Base-by-base conservation (phyloP, 2,329 filamentous ascomycete genomes). In the Aureobasidium sp. region DNA sequence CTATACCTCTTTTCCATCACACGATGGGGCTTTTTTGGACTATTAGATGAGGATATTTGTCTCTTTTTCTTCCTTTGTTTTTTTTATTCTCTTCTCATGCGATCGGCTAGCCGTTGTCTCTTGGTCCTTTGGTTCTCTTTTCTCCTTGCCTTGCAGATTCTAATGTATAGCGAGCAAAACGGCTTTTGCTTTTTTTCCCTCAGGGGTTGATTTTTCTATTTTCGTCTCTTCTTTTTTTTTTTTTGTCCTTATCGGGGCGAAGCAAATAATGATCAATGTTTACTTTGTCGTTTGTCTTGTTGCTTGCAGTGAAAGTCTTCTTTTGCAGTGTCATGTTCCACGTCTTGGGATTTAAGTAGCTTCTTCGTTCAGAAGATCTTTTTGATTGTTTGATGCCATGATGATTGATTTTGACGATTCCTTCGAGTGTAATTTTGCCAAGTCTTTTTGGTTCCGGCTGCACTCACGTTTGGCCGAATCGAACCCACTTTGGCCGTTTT, bases 131-230 rank as follows among this genome's bases (percentile, higher is more conserved):
- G 34, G 45, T 9, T 60, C 44, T 20, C 42, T 48, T 20, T 29
- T 39, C 25, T 17, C 31, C 17, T 41, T 31, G 27, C n/a, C 3
- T 25, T 51, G 31, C 31, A 31, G 25, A n/a, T 12, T 44, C 8
- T 59, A 59, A 59, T 59, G 55, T 59, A 48, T 59, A 59, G 42
- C 55, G 42, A 59, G 20, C 44, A 59, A 59, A 25, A 25, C 55
- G 55, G 55, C 34, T 59, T 39, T 48, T 42, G 44, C 44, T 48
- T 58, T 25, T 27, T 44, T n/a, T n/a, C n/a, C n/a, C 34, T 15
- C 31, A 31, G 44, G 31, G 42, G 25, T 27, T 58, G 20, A 20
- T 37, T 57, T 48, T 25, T 25, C 39, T 58, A 37, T 47, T 58
- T 48, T 58, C 15, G 53, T 44, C 53, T 27, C 15, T 44, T 44